Conservation (phyloP, 805 yeast species). For the Metschnikowia rubicola region DNA sequence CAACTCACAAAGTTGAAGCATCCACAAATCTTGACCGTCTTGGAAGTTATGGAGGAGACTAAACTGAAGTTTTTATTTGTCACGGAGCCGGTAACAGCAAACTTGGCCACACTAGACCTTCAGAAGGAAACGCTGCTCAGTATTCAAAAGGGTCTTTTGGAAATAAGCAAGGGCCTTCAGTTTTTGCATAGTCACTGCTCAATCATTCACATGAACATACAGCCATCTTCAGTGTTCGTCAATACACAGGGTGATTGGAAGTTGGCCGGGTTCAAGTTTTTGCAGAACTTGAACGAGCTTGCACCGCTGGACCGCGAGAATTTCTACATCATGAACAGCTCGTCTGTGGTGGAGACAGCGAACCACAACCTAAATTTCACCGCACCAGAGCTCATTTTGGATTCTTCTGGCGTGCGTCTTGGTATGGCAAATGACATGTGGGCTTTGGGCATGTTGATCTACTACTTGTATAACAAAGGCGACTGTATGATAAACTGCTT, state of each 20-base stretch:
- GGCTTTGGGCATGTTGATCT: conserved; percentile 76
- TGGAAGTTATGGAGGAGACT: conserved; percentile 89
- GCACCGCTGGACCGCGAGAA: conserved; percentile 49
- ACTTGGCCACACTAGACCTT: conserved; percentile 39
- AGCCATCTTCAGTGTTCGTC: conserved; percentile 73
- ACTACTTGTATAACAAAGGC: conserved; percentile 59
- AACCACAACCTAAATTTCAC: conserved; percentile 68
- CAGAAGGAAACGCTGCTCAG: conserved; percentile 60
- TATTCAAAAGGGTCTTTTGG: conserved; percentile 79
- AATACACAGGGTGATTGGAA: conserved; percentile 94
- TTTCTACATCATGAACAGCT: conserved; percentile 65
- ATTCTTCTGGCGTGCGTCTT: conserved; percentile 45
- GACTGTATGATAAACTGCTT: conserved; percentile 41
- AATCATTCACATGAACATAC: conserved; percentile 71
- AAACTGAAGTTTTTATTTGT: conserved; percentile 76
- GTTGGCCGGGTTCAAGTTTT: conserved; percentile 61
- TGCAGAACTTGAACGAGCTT: conserved; percentile 49
- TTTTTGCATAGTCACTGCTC: conserved; percentile 78
- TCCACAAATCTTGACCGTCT: conserved; percentile 77
- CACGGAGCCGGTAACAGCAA: conserved; percentile 69
- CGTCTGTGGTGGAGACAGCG: conserved; percentile 76
- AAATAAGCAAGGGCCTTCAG: conserved; percentile 70
- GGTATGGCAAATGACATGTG: conserved; percentile 76
- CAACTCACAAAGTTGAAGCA: conserved; percentile 81
- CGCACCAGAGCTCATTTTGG: conserved; percentile 81